Percentiles rank a stretch among this genome's conserved stretches.
phyloP scores from a whole-genome alignment of 257 asterid genomes.

The Osmanthus fragrans region DNA sequence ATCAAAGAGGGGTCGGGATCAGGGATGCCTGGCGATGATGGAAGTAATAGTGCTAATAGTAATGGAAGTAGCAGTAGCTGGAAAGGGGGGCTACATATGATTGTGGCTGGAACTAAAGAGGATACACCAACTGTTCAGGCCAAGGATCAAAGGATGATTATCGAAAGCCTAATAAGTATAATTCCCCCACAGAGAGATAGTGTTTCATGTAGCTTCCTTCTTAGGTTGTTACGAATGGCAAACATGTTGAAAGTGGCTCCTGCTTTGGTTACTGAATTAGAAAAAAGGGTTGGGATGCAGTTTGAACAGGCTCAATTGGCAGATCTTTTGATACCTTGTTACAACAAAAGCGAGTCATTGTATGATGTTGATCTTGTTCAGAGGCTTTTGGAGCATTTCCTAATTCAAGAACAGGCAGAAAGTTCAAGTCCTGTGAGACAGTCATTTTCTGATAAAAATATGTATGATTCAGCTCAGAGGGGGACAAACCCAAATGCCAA shows the following conservation, averaged over 20 bases:
- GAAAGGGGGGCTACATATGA: slow-evolving; percentile 88
- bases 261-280: slow-evolving; percentile 86
- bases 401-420: slow-evolving; percentile 86
- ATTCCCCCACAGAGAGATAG: slow-evolving; percentile 86
- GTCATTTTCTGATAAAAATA: slow-evolving; percentile 52
- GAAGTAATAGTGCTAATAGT: slow-evolving; percentile 31
- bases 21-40: slow-evolving; percentile 29
- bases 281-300: slow-evolving; percentile 94
- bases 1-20: slow-evolving; percentile 47
- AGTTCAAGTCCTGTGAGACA: slow-evolving; percentile 64
- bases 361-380: slow-evolving; percentile 89
- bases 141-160: slow-evolving; percentile 78
- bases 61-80: slow-evolving; percentile 41
- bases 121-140: slow-evolving; percentile 54
- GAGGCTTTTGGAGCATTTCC: slow-evolving; percentile 90
- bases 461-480: slow-evolving; percentile 54
- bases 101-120: slow-evolving; percentile 58
- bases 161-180: slow-evolving; percentile 90
- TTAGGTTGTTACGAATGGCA: slow-evolving; percentile 68
- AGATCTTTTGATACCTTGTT: slow-evolving; percentile 77
- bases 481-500: slow-evolving; percentile 59
- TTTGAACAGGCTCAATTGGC: slow-evolving; percentile 78
- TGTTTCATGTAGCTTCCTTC: slow-evolving; percentile 86
- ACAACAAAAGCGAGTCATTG: slow-evolving; percentile 58
- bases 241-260: slow-evolving; percentile 83